Evolutionary conservation across 495 filamentous ascomycete genomes (phyloP).

Genomic region (Penicillium cataractarum): DNA sequence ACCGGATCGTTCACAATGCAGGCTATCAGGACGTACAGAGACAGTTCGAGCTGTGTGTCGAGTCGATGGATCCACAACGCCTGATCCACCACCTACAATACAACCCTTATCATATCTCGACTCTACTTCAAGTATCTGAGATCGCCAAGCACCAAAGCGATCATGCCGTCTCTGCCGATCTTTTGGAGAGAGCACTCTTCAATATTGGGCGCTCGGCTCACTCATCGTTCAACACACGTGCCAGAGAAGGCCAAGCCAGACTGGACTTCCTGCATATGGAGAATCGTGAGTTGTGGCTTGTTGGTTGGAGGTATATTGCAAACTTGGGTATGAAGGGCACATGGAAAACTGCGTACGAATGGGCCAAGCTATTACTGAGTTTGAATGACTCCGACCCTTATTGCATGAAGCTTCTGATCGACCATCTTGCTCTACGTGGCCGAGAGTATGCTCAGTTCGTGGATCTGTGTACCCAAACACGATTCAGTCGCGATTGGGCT

Average conservation of each 20-base stretch:
- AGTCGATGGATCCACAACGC: conserved; percentile 77
- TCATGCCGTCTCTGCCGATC: conserved; percentile 78
- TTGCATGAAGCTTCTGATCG: conserved; percentile 73
- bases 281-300: conserved; percentile 91
- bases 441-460: conserved; percentile 76
- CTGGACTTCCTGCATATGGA: conserved; percentile 78
- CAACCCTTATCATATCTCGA: conserved; percentile 90
- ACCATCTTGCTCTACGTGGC: conserved; percentile 80
- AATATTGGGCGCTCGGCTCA: conserved; percentile 85
- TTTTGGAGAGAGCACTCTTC: conserved; percentile 90
- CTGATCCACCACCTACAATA: conserved; percentile 66
- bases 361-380: conserved; percentile 81
- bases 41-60: conserved; percentile 77
- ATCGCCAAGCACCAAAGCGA: conserved; percentile 89
- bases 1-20: conserved; percentile 74
- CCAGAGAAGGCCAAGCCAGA: conserved; percentile 78
- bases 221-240: conserved; percentile 71
- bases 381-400: conserved; percentile 85
- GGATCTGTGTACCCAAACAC: conserved; percentile 63
- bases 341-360: conserved; percentile 90
- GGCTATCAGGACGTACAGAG: conserved; percentile 76
- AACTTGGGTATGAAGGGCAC: conserved; percentile 89
- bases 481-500: conserved; percentile 53
- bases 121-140: conserved; percentile 88
- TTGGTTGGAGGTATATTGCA: conserved; percentile 83